phyloP scores from a whole-genome alignment of 192 early-diverging fungal genomes.

The Coemansia furcata region DNA sequence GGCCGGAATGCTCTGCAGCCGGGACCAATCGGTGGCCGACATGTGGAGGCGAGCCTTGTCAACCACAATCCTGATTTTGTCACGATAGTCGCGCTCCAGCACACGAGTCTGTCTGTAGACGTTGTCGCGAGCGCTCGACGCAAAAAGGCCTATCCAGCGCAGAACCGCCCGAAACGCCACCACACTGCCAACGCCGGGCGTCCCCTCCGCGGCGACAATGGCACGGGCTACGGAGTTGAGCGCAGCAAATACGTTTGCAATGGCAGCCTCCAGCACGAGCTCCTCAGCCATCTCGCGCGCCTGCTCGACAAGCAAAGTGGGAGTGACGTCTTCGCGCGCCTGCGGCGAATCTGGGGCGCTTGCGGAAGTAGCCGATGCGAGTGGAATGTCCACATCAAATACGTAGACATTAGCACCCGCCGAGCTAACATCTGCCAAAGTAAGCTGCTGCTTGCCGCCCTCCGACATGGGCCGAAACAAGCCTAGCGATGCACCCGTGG shows the following conservation, averaged over 20 bases:
- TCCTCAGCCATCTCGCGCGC: constrained; percentile 27
- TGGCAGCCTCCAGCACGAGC: constrained; percentile 5
- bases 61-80: constrained; percentile 21
- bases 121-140: constrained; percentile 19
- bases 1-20: constrained; percentile 26
- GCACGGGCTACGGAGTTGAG: background rate
- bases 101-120: constrained; percentile 9
- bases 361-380: background rate
- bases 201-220: background rate
- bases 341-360: background rate
- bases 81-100: constrained; percentile 9
- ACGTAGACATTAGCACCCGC: background rate
- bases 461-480: constrained; percentile 10
- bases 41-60: constrained; percentile 17
- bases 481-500: constrained; percentile 15
- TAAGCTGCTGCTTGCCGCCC: background rate
- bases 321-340: background rate
- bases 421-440: background rate
- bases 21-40: constrained; percentile 42
- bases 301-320: background rate
- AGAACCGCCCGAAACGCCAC: constrained; percentile 16
- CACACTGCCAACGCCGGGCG: background rate
- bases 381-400: background rate
- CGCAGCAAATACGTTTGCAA: constrained; percentile 18
- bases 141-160: constrained; percentile 26